Percentiles rank a stretch among this genome's conserved stretches.
phyloP scores from a whole-genome alignment of 2,329 filamentous ascomycete genomes.

The Paradendryphiella salina region DNA sequence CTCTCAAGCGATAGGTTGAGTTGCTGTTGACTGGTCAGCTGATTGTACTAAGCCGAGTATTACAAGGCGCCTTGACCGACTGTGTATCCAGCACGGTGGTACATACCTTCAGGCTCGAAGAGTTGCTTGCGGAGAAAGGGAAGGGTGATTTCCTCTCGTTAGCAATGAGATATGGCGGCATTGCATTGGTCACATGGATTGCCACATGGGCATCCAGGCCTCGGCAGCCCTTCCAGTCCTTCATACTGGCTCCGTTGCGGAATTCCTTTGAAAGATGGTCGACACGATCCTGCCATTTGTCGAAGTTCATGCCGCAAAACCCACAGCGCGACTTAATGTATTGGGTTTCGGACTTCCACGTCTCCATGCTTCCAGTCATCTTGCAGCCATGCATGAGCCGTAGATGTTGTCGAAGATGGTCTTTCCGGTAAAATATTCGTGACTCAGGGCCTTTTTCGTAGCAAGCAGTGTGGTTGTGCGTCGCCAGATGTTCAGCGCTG shows the following conservation, averaged over 20 bases:
- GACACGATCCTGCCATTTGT: conserved; percentile 56
- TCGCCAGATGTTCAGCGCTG: conserved; percentile 59
- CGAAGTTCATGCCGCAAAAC: conserved; percentile 55
- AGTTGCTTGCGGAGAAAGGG: conserved; percentile 53
- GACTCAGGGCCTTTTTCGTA: conserved; percentile 67
- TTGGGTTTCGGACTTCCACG: conserved; percentile 61
- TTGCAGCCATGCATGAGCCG: conserved; percentile 65
- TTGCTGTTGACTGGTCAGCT: conserved; percentile 25
- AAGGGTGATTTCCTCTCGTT: conserved; percentile 52
- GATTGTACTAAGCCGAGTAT: neutral
- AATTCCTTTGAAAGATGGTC: conserved; percentile 61
- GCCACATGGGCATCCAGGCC: conserved; percentile 56
- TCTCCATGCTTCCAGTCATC: conserved; percentile 65
- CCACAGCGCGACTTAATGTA: conserved; percentile 60
- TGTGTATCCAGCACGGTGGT: conserved; percentile 2
- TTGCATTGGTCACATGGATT: conserved; percentile 55
- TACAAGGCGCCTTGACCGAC: neutral
- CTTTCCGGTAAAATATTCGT: conserved; percentile 65
- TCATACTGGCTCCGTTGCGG: conserved; percentile 57
- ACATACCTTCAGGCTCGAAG: conserved; percentile 37
- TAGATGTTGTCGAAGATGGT: conserved; percentile 64
- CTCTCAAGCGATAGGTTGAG: conserved; percentile 18
- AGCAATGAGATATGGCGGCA: conserved; percentile 57
- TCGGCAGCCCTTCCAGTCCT: conserved; percentile 59
- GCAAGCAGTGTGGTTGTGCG: conserved; percentile 65